Evolutionary conservation across 2,329 filamentous ascomycete species (phyloP), one percentile per base, ranked within the genome.

Genomic region (Alternaria atra): DNA sequence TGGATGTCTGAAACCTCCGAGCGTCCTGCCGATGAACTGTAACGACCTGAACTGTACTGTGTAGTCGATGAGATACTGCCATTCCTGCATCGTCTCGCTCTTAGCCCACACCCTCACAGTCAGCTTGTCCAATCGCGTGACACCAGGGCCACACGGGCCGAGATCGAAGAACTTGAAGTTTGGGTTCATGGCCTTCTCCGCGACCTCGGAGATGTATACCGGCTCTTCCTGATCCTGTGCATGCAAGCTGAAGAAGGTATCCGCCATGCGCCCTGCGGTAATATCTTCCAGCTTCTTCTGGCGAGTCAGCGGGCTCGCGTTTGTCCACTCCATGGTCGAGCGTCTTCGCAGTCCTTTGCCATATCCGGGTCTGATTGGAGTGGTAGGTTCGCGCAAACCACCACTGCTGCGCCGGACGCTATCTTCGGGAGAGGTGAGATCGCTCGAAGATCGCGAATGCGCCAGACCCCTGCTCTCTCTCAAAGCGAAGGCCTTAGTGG

Each of bases 191-290:
- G 91, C 89, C 72, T 89, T 88, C 68, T 91, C 86, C 29, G 89
- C 86, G 23, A 91, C 84, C 80, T 98, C 94, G 73, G 93, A 97
- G 70, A 97, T 87, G 77, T 97, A 97, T n/a, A 97, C 81, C 0
- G 94, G 93, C 15, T 92, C 89, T 12, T 66, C 73, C 52, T 88
- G 80, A 4, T 81, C 86, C 1, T 86, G 82, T 46, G 89, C 86
- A 77, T 97, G 94, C 52, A 97, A 76, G 3, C 92, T 91, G 78
- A 97, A 95, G 84, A 97, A 97, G 15, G 90, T 89, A 79, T 97
- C 91, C n/a, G 90, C 92, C 79, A 95, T 89, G 52, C 88, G 85
- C 69, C 84, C 87, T 53, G 89, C 87, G 29, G 91, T 87, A 7
- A 92, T 86, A 66, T 89, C 85, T 77, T 95, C 91, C 42, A 97